Evolutionary conservation across 2,329 filamentous ascomycete genomes (phyloP), one percentile per base, ranked within the genome.

Genomic region (Cryphonectria naterciae): DNA sequence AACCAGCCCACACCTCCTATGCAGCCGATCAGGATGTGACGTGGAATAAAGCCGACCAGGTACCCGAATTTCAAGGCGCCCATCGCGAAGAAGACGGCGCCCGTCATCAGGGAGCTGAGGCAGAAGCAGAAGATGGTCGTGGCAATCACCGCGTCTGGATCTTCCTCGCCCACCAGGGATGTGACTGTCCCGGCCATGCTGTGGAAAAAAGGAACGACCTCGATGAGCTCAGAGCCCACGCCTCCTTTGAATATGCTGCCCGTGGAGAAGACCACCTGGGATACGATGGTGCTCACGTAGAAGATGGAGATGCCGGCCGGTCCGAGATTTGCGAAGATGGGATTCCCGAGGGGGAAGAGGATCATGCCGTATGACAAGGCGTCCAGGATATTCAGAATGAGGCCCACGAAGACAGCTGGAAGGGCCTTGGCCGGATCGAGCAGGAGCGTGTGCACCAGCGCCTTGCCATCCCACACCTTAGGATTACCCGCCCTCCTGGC

Each of bases 1-100:
- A 99, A 99, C 87, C 94, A 97, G 6, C 96, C 96, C 11, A 99
- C 96, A 73, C 96, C 96, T 60, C 96, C 96, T 75, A 99, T 98
- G 78, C 96, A 99, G 68, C 96, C 96, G 73, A 98, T 97, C 43
- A 99, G 84, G 75, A 99, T 99, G 76, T 97, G 95, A 61, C 96
- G 90, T 6, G 96, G 96, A 76, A 99, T 98, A 82, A 99, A 99
- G 71, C 95, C 96, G 73, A 98, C 94, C 73, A 99, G 89, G 73
- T 95, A 97, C 43, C 96, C 96, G 68, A 98, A 89, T 77, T 90
- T 91, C 82, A 95, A 97, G 49, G 88, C 87, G 67, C 96, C 96
- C 85, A 99, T 95, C 13, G 93, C 83, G 78, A 96, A 97, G 83
- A 99, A 99, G 7, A 98, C 93, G 37, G 93, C 76, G 1, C 96